Evolutionary conservation across 2,329 filamentous ascomycete species (phyloP).

Genomic region (Verruconis gallopava): DNA sequence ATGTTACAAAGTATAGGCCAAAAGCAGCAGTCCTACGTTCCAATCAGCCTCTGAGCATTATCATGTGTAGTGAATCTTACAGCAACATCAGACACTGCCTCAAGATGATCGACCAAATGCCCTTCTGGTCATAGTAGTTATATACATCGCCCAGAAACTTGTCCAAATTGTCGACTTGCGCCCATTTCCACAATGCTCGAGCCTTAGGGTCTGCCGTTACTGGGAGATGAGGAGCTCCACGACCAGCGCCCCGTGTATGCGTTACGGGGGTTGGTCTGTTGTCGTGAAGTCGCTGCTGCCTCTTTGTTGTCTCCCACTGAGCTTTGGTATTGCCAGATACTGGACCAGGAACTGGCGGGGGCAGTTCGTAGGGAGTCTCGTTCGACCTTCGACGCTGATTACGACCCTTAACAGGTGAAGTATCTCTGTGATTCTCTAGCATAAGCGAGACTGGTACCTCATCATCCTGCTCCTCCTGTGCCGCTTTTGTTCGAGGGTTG

Average conservation of each 20-base stretch:
- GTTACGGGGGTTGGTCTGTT: slow-evolving; percentile 11
- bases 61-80: slow-evolving; percentile 31
- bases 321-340: slow-evolving; percentile 30
- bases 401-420: slow-evolving; percentile 11
- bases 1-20: slow-evolving; percentile 68
- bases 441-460: slow-evolving; percentile 52
- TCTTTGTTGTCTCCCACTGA: slow-evolving; percentile 38
- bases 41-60: slow-evolving; percentile 11
- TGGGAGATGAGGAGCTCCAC: slow-evolving; percentile 2
- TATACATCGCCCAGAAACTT: slow-evolving; percentile 79
- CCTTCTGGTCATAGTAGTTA: slow-evolving; percentile 47
- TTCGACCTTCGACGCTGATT: slow-evolving; percentile 7
- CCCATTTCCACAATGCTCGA: slow-evolving; percentile 84
- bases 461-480: slow-evolving; percentile 38
- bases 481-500: slow-evolving; percentile 13
- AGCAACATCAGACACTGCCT: slow-evolving; percentile 59
- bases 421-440: slow-evolving; percentile 30
- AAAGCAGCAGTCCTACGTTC: slow-evolving; percentile 63
- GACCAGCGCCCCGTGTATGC: not conserved
- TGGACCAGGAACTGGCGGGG: slow-evolving; percentile 30
- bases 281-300: slow-evolving; percentile 32
- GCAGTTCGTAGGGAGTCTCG: slow-evolving; percentile 18
- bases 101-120: slow-evolving; percentile 73
- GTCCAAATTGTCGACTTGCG: slow-evolving; percentile 80
- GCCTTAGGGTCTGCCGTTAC: slow-evolving; percentile 46